phyloP scores from a whole-genome alignment of 1,284 basidiomycete genomes.

The Puccinia novopanici region DNA sequence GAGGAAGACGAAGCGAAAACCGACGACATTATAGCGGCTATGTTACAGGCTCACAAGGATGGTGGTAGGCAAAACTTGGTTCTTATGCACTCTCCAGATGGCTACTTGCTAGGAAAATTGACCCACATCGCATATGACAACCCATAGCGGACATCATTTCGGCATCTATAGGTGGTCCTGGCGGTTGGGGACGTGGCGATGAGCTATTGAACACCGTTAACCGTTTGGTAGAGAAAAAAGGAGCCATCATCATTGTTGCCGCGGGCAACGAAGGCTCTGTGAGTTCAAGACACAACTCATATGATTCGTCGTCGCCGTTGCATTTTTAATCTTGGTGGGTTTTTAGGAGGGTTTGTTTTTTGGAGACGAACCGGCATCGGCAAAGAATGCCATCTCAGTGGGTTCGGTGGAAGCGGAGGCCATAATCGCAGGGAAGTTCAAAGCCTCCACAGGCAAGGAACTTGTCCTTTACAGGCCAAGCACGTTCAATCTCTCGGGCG shows the following conservation, averaged over 20 bases:
- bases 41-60: slow-evolving; percentile 39
- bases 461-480: neutral
- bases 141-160: slow-evolving; percentile 42
- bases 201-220: neutral
- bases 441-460: slow-evolving; percentile 9
- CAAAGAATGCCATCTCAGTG: slow-evolving; percentile 33
- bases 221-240: slow-evolving; percentile 15
- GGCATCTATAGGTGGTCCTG: neutral
- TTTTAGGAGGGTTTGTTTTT: neutral
- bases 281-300: neutral
- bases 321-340: too few relatives aligned
- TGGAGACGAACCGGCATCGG: neutral
- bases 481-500: neutral
- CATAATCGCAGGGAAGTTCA: neutral
- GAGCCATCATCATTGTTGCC: slow-evolving; percentile 2
- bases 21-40: slow-evolving; percentile 2
- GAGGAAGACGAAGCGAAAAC: neutral
- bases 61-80: slow-evolving; percentile 6
- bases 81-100: neutral
- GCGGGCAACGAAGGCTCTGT: slow-evolving; percentile 45
- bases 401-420: slow-evolving; percentile 14
- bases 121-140: neutral
- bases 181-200: slow-evolving; percentile 26
- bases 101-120: neutral
- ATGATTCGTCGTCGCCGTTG: too few relatives aligned